phyloP scores from a whole-genome alignment of 192 early-diverging fungal genomes.

The Fimicolochytrium jonesii region DNA sequence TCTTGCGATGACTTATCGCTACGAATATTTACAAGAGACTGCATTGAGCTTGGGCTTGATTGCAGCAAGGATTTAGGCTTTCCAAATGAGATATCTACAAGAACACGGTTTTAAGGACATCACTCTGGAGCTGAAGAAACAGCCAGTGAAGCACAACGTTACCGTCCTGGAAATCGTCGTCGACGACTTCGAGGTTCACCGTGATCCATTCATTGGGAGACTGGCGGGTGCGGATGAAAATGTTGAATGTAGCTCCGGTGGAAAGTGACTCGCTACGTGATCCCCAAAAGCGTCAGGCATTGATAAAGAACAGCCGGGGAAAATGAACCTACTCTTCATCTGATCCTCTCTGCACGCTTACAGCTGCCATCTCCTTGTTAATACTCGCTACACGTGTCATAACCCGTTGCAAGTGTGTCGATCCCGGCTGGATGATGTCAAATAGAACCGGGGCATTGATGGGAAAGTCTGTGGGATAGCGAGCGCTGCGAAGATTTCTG shows the following conservation, averaged over 20 bases:
- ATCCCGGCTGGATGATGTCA: slow-evolving; percentile 53
- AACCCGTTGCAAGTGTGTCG: slow-evolving; percentile 39
- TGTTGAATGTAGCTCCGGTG: slow-evolving; percentile 47
- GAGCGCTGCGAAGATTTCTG: slow-evolving; percentile 35
- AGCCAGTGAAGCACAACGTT: not conserved
- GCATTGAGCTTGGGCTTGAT: slow-evolving; percentile 21
- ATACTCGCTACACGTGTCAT: slow-evolving; percentile 45
- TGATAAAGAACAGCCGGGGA: not conserved
- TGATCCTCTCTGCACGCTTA: slow-evolving; percentile 43
- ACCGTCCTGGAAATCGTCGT: slow-evolving; percentile 57
- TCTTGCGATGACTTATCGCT: slow-evolving; percentile 1
- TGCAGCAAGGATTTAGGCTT: slow-evolving; percentile 10
- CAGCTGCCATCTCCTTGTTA: slow-evolving; percentile 46
- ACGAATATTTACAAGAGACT: slow-evolving; percentile 21
- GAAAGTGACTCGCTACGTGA: slow-evolving; percentile 15
- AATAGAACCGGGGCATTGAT: slow-evolving; percentile 51
- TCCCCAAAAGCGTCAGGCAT: slow-evolving; percentile 8
- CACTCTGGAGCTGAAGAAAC: not conserved
- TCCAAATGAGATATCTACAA: slow-evolving; percentile 26
- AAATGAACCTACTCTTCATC: slow-evolving; percentile 22
- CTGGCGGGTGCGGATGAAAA: slow-evolving; percentile 39
- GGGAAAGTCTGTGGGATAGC: slow-evolving; percentile 43
- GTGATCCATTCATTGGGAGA: slow-evolving; percentile 42
- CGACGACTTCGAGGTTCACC: slow-evolving; percentile 53
- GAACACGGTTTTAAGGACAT: not conserved